Base-by-base conservation (phyloP, 108 stramenopile genomes). In the Nitzschia palea region DNA sequence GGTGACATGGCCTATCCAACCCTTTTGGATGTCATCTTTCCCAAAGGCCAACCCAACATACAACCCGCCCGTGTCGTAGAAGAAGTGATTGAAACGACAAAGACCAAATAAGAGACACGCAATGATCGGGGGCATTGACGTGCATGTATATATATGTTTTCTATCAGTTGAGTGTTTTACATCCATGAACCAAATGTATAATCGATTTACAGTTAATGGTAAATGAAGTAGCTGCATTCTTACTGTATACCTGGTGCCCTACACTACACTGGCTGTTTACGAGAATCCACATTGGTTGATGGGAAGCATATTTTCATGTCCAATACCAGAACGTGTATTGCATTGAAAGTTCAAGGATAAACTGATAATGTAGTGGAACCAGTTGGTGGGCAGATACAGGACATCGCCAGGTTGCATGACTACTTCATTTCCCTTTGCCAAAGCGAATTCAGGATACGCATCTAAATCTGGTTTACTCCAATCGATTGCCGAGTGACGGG, bases 311-410 rank as follows among this genome's bases (percentile, higher is more conserved):
- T 70, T 77, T 40, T 82, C 80, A 27, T 73, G 37, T n/a, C 67
- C 73, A n/a, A 84, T 79, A 9, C 93, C 93, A 9, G 84, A 86
- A 44, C 95, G 71, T 27, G 96, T 88, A 71, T 97, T 98, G 82
- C 96, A 97, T 76, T 99, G 98, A 66, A 80, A 94, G 73, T 99
- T 99, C 40, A 95, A 64, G 35, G 88, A 87, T 36, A 98, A 60
- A 56, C 84, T 88, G 45, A 96, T 81, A 80, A 97, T 97, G 62
- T 75, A 95, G 71, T 96, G 97, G 66, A 98, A 95, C 94, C 95
- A 97, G 72, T 78, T 70, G 22, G 96, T 95, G 2, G 98, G 98
- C 32, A 97, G 63, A 63, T 96, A 98, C 65, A 99, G 73, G 6
- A 93, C 89, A 57, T 99, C 97, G 18, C 98, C 98, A 5, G 96